Percentiles rank a stretch among this genome's conserved stretches.
Conservation (phyloP, 257 asterid species). For the Solanum lycopersicoides region DNA sequence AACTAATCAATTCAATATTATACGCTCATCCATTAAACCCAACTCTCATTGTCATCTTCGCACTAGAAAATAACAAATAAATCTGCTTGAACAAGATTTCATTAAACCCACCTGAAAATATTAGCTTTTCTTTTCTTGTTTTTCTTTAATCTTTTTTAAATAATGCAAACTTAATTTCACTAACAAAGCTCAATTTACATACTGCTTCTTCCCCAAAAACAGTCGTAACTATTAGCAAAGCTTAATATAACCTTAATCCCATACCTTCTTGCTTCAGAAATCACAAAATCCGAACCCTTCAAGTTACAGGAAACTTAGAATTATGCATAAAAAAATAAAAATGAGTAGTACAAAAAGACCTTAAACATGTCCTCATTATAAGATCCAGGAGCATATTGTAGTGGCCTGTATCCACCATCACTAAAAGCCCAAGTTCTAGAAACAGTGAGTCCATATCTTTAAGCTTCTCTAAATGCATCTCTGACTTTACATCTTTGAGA, state of each 20-base stretch:
- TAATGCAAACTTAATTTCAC: no score
- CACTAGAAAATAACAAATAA: no score
- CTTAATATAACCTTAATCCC: slow-evolving; percentile 35
- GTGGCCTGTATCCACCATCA: slow-evolving; percentile 72
- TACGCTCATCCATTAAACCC: no score
- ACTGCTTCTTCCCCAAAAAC: no score
- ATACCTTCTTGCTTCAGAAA: slow-evolving; percentile 20
- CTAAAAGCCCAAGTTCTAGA: slow-evolving; percentile 96
- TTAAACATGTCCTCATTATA: slow-evolving; percentile 61
- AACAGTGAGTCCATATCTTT: slow-evolving; percentile 63
- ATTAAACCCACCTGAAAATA: no score
- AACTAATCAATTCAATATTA: no score
- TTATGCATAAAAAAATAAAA: neutral
- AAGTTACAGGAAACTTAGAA: neutral
- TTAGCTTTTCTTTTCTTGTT: no score
- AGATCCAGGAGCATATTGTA: slow-evolving; percentile 65
- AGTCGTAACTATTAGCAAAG: slow-evolving; percentile 66
- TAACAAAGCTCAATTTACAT: no score
- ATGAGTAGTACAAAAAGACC: slow-evolving; percentile 12
- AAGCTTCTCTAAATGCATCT: slow-evolving; percentile 61
- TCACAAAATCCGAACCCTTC: slow-evolving; percentile 89
- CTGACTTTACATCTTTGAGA: slow-evolving; percentile 59
- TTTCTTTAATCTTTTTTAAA: no score
- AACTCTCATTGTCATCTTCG: no score
- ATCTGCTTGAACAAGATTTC: no score